Conservation (phyloP, 441 rosid species). For the Biscutella auriculata region DNA sequence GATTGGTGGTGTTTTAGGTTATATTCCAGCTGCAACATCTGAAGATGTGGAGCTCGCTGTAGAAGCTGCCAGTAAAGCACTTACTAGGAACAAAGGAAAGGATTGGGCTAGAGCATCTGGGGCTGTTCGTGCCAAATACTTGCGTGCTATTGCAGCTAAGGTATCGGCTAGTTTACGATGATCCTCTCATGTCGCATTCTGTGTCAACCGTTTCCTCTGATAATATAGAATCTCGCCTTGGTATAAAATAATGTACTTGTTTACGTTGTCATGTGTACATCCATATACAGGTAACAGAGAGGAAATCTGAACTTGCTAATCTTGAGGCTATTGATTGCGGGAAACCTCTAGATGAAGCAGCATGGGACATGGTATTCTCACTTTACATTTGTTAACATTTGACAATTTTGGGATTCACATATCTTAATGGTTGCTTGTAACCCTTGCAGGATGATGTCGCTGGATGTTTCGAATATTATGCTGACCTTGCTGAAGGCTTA, state of each 20-base stretch:
- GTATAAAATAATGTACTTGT: background rate
- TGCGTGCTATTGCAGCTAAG: constrained; percentile 96
- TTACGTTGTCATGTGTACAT: background rate
- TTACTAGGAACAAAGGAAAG: constrained; percentile 59
- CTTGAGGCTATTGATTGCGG: constrained; percentile 88
- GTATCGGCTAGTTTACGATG: constrained; percentile 9
- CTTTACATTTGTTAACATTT: background rate
- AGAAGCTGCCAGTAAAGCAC: constrained; percentile 67
- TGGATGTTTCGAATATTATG: constrained; percentile 87
- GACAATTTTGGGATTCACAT: background rate
- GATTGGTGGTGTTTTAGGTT: constrained; percentile 37
- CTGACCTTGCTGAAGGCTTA: constrained; percentile 89
- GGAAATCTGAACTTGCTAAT: constrained; percentile 60
- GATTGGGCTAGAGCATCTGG: constrained; percentile 82
- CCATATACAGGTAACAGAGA: constrained; percentile 58
- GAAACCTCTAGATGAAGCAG: constrained; percentile 86
- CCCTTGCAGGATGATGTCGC: constrained; percentile 83
- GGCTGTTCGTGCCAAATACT: constrained; percentile 68
- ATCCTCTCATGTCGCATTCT: background rate
- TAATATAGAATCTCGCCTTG: background rate
- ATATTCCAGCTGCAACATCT: constrained; percentile 85
- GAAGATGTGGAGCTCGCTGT: constrained; percentile 94
- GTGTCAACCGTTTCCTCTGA: background rate
- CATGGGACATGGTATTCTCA: constrained; percentile 74
- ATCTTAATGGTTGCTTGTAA: constrained; percentile 13